Conservation (phyloP, 179 eudicot genomes). For the Pouteria campechiana region DNA sequence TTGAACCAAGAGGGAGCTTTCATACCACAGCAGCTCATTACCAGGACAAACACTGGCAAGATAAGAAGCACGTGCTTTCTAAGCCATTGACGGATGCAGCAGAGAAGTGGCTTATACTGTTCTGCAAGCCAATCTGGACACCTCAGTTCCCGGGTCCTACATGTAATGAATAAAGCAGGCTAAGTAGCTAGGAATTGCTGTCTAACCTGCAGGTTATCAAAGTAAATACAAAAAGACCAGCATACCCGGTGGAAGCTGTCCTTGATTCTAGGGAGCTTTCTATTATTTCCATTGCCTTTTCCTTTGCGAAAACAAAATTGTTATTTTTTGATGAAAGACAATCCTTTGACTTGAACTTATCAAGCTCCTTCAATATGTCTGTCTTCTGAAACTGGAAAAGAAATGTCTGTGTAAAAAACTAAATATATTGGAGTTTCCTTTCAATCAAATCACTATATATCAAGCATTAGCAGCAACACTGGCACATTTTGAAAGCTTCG, state of each 20-base stretch:
- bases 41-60: constrained; percentile 53
- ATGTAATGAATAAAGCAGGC: constrained; percentile 5
- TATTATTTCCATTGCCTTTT: constrained; percentile 44
- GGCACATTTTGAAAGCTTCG: background rate
- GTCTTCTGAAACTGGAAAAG: constrained; percentile 37
- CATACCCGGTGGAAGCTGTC: constrained; percentile 39
- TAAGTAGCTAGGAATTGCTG: background rate
- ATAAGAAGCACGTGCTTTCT: constrained; percentile 33
- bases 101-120: constrained; percentile 45
- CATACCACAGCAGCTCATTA: too few species aligned
- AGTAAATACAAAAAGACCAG: constrained; percentile 1
- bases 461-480: background rate
- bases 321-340: constrained; percentile 22
- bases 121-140: constrained; percentile 62
- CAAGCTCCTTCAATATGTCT: constrained; percentile 41
- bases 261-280: constrained; percentile 42
- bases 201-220: background rate
- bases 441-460: background rate
- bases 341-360: constrained; percentile 19
- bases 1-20: constrained; percentile 11
- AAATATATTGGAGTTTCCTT: background rate
- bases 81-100: constrained; percentile 55
- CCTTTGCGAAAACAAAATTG: constrained; percentile 29
- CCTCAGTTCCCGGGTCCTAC: constrained; percentile 61
- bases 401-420: background rate